Evolutionary conservation across 768 basidiomycete species (phyloP), one percentile per base, ranked within the genome.

Genomic region (Strobilomyces echinocephalus): DNA sequence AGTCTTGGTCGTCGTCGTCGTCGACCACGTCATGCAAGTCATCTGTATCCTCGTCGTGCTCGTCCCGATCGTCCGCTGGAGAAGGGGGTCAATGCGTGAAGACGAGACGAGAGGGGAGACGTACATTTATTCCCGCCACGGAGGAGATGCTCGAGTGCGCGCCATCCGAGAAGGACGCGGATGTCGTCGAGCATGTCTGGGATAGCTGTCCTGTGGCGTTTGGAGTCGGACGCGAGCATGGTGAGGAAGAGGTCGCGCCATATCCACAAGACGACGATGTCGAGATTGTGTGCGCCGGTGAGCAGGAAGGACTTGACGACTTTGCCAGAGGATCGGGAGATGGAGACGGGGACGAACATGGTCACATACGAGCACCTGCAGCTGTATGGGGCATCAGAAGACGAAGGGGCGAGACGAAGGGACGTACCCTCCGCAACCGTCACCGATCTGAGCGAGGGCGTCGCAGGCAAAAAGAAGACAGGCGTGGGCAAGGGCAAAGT

Each of bases 171-270:
- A 11, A 69, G 56, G 16, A 69, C 56, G 35, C 81, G 80, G 46
- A 87, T 79, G 52, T 86, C 84, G n/a, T 74, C 69, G 20, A 87
- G 66, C 76, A 86, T 84, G 8, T 77, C 72, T 0, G 77, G 74
- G 14, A 85, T 69, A 46, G 58, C 55, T 39, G 69, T 61, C 49
- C 57, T 59, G 34, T 67, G 58, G 42, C 64, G 54, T 60, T 61
- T 50, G 38, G 67, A 49, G 58, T 74, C 64, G 54, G 60, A 68
- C 0, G 76, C 75, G 8, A 81, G 74, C 65, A 87, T 68, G 24
- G 76, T 78, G 9, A 87, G 63, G 55, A 87, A 80, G 18, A 87
- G 72, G 55, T 87, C 86, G 7, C 85, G 76, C 85, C 85, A 87
- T 49, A 87, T 78, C 82, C 83, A 87, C 16, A 84, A 65, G 7